Base-by-base conservation (phyloP, 768 basidiomycete genomes). In the Lentinula guzmanii region DNA sequence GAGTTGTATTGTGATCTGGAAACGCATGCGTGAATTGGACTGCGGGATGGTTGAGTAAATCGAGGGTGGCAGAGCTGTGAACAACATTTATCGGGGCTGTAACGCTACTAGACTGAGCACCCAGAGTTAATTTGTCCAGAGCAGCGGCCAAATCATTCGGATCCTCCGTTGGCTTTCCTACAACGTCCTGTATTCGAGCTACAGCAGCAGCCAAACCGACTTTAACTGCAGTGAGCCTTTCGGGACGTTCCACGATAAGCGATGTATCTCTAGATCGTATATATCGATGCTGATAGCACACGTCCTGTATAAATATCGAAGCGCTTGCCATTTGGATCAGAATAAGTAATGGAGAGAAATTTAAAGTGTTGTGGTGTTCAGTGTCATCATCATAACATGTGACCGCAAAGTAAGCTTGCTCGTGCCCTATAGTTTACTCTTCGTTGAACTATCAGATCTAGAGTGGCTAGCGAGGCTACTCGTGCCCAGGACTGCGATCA, bases 241-340 rank as follows among this genome's bases (percentile, higher is more conserved):
- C 91, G 0, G 95, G 95, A 9, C 93, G 82, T 70, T 98, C 96
- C n/a, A 95, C 85, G 58, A 97, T 87, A 50, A 79, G 77, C 1
- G 90, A 91, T 0, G 78, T 77, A 66, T 93, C 88, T 54, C 82
- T 79, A 15, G 86, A 85, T 15, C 95, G 87, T 58, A 95, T 92
- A 67, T 86, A 96, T 52, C 76, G 81, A 68, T 93, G 91, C 61
- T 84, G 76, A 16, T 86, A 78, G 69, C 91, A 92, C 15, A 84
- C 82, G 61, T 89, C 86, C 72, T 93, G 92, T 11, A 92, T 69
- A 65, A 82, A 82, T 43, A 83, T 71, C 2, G 71, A 56, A 28
- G 55, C 41, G 28, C 13, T 56, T 43, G 55, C 28, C 55, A 56
- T 56, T 45, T 41, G 35, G 37, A 6, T 18, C 7, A 35, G 3